Evolutionary conservation across 352 stramenopile genomes (phyloP).

Genomic region (Globisporangium barbulae): DNA sequence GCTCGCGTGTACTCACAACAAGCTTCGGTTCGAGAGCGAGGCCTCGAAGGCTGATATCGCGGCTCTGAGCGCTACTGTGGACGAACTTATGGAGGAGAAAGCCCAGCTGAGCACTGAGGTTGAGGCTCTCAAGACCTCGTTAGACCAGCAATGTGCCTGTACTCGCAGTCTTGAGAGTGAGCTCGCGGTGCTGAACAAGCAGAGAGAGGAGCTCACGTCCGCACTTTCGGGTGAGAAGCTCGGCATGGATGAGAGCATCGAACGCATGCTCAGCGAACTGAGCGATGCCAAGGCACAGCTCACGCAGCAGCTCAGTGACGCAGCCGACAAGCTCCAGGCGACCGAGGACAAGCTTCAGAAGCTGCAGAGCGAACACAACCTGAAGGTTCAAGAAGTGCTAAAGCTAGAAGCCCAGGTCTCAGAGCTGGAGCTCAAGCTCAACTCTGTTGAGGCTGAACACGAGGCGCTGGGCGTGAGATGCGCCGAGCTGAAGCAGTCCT

Average conservation of each 20-base stretch:
- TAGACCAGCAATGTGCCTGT: neutral
- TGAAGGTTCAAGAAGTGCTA: neutral
- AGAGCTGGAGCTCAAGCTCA: neutral
- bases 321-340: neutral
- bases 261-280: slow-evolving; percentile 4
- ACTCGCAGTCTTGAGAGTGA: neutral
- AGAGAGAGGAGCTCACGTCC: slow-evolving; percentile 12
- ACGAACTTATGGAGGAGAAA: slow-evolving; percentile 8
- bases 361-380: neutral
- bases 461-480: neutral
- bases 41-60: neutral
- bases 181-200: neutral
- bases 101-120: neutral
- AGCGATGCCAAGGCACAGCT: neutral
- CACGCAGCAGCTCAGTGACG: slow-evolving; percentile 1
- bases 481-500: neutral
- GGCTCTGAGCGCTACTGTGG: slow-evolving; percentile 3
- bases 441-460: neutral
- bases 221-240: slow-evolving; percentile 14
- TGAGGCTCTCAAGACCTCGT: neutral
- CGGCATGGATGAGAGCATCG: neutral
- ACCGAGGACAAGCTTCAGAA: neutral
- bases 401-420: neutral
- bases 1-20: slow-evolving; percentile 11
- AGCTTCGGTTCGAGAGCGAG: slow-evolving; percentile 12